A percentile compares a stretch with the other conserved stretches of the same genome.
Conservation (phyloP, 1,284 basidiomycete genomes). For the Gymnopus androsaceus region DNA sequence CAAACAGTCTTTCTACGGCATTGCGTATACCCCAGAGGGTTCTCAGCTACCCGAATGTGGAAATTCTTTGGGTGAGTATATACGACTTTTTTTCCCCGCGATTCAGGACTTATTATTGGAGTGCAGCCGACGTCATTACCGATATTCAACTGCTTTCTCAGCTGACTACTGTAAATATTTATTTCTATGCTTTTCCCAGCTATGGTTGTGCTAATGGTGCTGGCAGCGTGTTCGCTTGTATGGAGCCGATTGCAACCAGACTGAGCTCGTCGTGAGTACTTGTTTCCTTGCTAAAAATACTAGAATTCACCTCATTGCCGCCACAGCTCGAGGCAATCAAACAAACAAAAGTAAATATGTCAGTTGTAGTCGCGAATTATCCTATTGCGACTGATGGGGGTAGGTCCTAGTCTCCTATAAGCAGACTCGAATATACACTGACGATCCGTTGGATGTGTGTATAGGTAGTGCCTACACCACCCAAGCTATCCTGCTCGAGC, state of each 20-base stretch:
- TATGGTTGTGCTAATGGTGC: neutral
- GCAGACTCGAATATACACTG: too few species aligned
- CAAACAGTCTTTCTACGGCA: slow-evolving; percentile 59
- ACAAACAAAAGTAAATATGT: slow-evolving; percentile 69
- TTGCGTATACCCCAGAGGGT: slow-evolving; percentile 75
- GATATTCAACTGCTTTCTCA: slow-evolving; percentile 65
- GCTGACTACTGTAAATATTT: slow-evolving; percentile 42
- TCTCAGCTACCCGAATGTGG: slow-evolving; percentile 53
- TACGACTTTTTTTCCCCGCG: neutral
- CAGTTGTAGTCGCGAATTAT: slow-evolving; percentile 74
- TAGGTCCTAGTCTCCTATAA: slow-evolving; percentile 24
- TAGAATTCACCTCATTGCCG: neutral
- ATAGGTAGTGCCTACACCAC: too few species aligned
- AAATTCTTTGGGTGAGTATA: slow-evolving; percentile 34
- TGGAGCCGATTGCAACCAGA: slow-evolving; percentile 61
- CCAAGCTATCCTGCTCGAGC: slow-evolving; percentile 23
- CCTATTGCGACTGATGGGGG: slow-evolving; percentile 51
- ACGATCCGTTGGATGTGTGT: too few species aligned
- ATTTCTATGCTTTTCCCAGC: neutral
- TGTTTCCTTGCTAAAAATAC: neutral
- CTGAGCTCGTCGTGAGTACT: slow-evolving; percentile 50
- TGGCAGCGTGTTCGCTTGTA: slow-evolving; percentile 53
- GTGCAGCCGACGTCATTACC: slow-evolving; percentile 42
- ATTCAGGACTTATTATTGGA: neutral
- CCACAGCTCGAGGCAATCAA: slow-evolving; percentile 54